These are phyloP conservation scores for Ramaria rubella DNA, from an alignment of 768 basidiomycete genomes.

Conservation along the genomic window DNA sequence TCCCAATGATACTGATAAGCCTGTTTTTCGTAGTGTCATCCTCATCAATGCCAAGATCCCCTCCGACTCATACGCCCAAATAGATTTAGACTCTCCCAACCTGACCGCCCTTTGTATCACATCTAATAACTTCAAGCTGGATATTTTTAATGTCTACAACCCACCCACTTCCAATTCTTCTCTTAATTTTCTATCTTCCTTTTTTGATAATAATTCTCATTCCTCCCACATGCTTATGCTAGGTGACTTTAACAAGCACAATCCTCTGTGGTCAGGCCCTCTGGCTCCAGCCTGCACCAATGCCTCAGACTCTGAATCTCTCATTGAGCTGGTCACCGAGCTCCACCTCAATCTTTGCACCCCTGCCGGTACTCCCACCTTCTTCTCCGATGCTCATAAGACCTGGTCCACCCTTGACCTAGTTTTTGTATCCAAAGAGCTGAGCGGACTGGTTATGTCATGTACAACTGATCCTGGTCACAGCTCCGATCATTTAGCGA, in stretches of 20 bases:
- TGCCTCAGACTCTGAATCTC: neutral
- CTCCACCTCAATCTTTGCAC: neutral
- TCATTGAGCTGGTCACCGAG: neutral
- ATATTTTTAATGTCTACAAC: neutral
- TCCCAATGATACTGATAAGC: neutral
- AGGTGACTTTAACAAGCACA: slow-evolving; percentile 37
- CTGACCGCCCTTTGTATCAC: neutral
- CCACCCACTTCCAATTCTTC: neutral
- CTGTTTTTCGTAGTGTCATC: neutral
- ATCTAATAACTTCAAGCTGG: too few relatives aligned
- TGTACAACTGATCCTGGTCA: neutral
- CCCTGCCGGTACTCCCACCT: neutral
- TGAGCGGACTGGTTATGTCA: neutral
- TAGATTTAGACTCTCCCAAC: neutral
- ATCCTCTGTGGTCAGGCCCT: too few relatives aligned
- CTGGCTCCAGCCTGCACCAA: neutral
- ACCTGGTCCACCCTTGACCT: slow-evolving; percentile 1
- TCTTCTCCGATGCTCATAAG: slow-evolving; percentile 1
- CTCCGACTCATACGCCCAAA: too few relatives aligned
- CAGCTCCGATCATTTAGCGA: neutral
- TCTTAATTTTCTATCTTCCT: neutral
- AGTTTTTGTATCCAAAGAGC: neutral
- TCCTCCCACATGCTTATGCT: slow-evolving; percentile 23
- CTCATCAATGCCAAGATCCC: neutral
- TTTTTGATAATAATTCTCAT: neutral